Evolutionary conservation across 331 rosid genomes (phyloP).

Genomic region (Quercus lobata): DNA sequence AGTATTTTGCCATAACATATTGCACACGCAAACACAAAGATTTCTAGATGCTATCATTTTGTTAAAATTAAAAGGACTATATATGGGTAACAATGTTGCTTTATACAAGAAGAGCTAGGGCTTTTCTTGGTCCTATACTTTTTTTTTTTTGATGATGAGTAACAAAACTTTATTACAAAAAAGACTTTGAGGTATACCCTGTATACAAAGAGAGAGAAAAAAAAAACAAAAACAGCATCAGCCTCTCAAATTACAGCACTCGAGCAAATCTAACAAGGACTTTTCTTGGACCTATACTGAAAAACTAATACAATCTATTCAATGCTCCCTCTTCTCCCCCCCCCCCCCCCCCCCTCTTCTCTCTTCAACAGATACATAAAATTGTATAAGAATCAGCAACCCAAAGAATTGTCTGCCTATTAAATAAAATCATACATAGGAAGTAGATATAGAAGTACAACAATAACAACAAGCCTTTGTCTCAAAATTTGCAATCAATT

Average conservation of each 20-base stretch:
- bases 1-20: not conserved
- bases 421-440: not conserved
- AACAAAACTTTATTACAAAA: too few species aligned
- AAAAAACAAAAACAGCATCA: too few species aligned
- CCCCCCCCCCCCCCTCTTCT: too few species aligned
- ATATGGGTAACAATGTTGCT: not conserved
- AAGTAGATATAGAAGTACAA: too few species aligned
- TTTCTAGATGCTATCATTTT: not conserved
- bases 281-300: not conserved
- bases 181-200: too few species aligned
- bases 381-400: not conserved
- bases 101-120: not conserved
- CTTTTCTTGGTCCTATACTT: not conserved
- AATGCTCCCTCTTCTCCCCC: not conserved
- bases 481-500: too few species aligned
- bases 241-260: too few species aligned
- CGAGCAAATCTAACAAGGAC: too few species aligned
- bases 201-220: too few species aligned
- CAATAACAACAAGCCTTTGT: too few species aligned
- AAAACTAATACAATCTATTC: not conserved
- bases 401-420: not conserved
- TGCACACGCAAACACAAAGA: not conserved
- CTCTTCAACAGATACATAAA: not conserved
- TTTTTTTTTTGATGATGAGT: too few species aligned
- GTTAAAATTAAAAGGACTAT: not conserved